phyloP scores from a whole-genome alignment of 192 early-diverging fungal genomes.

The Mortierella alpina region DNA sequence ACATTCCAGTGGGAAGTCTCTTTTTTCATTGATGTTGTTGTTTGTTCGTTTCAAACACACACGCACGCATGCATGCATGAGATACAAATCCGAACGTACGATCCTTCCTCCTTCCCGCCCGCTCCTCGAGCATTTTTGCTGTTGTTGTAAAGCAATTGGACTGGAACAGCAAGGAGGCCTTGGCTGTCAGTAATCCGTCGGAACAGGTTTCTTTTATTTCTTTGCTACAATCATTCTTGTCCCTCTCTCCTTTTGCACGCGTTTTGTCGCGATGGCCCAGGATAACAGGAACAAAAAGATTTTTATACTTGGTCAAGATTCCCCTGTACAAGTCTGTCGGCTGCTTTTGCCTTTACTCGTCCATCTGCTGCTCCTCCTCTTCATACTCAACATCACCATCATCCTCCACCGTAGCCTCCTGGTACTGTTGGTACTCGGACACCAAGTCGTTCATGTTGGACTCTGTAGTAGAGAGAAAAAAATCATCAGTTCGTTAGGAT shows the following conservation, averaged over 20 bases:
- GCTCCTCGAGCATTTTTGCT: too few species aligned
- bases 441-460: constrained; percentile 99
- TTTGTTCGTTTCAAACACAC: neutral
- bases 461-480: constrained; percentile 52
- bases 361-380: constrained; percentile 41
- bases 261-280: too few species aligned
- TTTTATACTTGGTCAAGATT: too few species aligned
- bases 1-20: neutral
- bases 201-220: neutral
- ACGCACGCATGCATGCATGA: too few species aligned
- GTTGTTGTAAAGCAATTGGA: too few species aligned
- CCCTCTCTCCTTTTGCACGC: too few species aligned
- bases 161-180: too few species aligned
- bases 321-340: neutral
- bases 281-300: too few species aligned
- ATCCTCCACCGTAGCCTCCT: constrained; percentile 82
- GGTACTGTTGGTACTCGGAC: constrained; percentile 98
- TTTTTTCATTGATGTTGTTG: neutral
- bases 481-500: neutral
- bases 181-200: neutral
- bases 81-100: too few species aligned
- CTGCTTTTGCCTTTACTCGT: constrained; percentile 21
- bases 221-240: too few species aligned
- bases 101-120: too few species aligned
- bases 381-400: constrained; percentile 67